A percentile compares a stretch with the other conserved stretches of the same genome.
Evolutionary conservation across 1,284 basidiomycete species (phyloP).

Genomic region (Leccinum pallidistipes): DNA sequence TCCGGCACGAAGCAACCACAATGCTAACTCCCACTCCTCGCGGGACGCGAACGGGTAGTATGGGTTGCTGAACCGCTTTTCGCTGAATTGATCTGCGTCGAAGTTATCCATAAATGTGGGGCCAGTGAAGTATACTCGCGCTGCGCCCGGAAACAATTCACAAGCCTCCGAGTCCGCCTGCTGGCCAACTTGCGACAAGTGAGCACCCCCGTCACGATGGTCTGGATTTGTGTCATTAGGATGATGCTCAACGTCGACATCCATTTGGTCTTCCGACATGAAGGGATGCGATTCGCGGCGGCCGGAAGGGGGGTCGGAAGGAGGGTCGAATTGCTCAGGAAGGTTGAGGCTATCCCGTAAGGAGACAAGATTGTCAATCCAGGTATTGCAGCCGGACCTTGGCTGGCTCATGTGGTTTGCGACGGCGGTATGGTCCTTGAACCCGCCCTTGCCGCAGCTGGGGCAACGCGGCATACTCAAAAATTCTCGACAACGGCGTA

Average conservation of each 20-base stretch:
- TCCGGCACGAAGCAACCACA: too few relatives aligned
- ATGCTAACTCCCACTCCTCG: too few relatives aligned
- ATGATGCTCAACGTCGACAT: background rate
- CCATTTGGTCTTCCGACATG: background rate
- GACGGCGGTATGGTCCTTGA: background rate
- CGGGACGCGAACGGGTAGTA: too few relatives aligned
- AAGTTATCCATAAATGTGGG: too few relatives aligned
- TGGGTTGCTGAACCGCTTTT: too few relatives aligned
- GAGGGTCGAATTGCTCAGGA: background rate
- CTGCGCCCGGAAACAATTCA: too few relatives aligned
- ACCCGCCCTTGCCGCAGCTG: background rate
- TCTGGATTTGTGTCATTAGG: too few relatives aligned
- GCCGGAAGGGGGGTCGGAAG: background rate
- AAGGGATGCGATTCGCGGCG: background rate
- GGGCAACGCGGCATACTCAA: background rate
- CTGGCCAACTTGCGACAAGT: too few relatives aligned
- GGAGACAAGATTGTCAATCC: background rate
- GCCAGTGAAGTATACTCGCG: too few relatives aligned
- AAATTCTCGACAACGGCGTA: background rate
- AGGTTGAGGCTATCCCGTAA: background rate
- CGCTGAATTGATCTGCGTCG: too few relatives aligned
- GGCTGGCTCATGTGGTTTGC: slow-evolving; percentile 2
- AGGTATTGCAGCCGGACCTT: background rate
- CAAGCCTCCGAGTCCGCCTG: too few relatives aligned
- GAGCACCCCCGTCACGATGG: too few relatives aligned